Evolutionary conservation across 305 asterid species (phyloP).

Genomic region (Rubia peregrina): DNA sequence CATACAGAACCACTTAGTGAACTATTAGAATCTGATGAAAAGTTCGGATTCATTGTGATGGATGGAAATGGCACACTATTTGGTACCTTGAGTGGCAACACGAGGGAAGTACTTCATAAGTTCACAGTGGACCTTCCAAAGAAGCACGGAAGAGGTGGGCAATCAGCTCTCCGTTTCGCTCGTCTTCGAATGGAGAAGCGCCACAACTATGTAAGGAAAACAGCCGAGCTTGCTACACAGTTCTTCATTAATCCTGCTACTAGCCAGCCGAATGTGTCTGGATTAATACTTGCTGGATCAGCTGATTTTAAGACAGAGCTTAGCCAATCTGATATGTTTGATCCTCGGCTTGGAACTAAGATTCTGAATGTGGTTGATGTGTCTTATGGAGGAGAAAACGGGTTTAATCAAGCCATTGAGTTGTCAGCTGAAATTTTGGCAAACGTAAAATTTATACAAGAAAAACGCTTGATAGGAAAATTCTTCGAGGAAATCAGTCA

Average conservation of each 20-base stretch:
- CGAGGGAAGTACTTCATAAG: slow-evolving; percentile 39
- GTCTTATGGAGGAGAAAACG: slow-evolving; percentile 41
- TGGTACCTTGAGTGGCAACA: slow-evolving; percentile 41
- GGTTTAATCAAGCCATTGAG: slow-evolving; percentile 40
- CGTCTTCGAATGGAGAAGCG: slow-evolving; percentile 48
- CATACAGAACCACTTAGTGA: slow-evolving; percentile 38
- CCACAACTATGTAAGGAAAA: slow-evolving; percentile 38
- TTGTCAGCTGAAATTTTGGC: slow-evolving; percentile 36
- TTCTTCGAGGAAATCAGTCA: slow-evolving; percentile 43
- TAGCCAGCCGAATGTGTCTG: slow-evolving; percentile 39
- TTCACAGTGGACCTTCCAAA: slow-evolving; percentile 42
- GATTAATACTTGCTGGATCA: slow-evolving; percentile 38
- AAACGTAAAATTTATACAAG: slow-evolving; percentile 40
- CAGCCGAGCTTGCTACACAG: slow-evolving; percentile 42
- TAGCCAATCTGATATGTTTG: slow-evolving; percentile 44
- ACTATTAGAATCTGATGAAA: slow-evolving; percentile 39
- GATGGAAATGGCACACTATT: slow-evolving; percentile 43
- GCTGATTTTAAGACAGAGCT: slow-evolving; percentile 44
- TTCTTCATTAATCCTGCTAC: slow-evolving; percentile 39
- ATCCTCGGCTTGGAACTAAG: slow-evolving; percentile 37
- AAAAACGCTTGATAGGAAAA: slow-evolving; percentile 36
- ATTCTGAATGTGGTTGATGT: slow-evolving; percentile 40
- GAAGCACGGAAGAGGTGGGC: slow-evolving; percentile 46
- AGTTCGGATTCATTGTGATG: slow-evolving; percentile 43
- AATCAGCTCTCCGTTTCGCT: slow-evolving; percentile 40